Evolutionary conservation across 345 rosid species (phyloP), one percentile per base, ranked within the genome.

Genomic region (Acer saccharum): DNA sequence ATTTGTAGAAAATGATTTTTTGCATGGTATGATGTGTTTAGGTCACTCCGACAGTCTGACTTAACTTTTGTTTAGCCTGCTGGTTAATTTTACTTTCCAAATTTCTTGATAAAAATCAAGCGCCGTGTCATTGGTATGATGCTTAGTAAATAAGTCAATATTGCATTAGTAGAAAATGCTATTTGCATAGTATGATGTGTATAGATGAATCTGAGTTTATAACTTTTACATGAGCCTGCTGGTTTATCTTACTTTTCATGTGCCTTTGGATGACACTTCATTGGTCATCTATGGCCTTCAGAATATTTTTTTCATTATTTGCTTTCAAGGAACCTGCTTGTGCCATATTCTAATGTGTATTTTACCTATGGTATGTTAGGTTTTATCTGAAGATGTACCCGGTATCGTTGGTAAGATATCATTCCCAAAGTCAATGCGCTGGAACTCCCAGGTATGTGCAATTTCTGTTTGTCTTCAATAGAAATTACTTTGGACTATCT

Each of bases 391-490:
- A 86, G 96, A 91, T 64, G 86, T 95, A 79, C 96, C 99, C 20
- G 81, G 79, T 80, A 75, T 80, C 76, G 84, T 95, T 82, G 84
- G 92, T 75, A 93, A 88, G 82, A 84, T 95, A 86, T 84, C 97
- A 72, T 95, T 95, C 88, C 91, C 92, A 35, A 95, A 93, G 87
- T 89, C 99, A 10, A 95, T 95, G 98, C 96, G 96, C 44, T 95
- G 99, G 99, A 93, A 89, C 84, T 95, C 99, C 81, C 93, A 87
- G 93, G 96, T 86, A 78, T 46, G 55, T 81, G 70, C 72, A 62
- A 3, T 81, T 21, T 75, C 80, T 27, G 65, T 50, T 66, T 77
- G 73, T 73, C 43, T 74, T 66, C 60, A 62, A 52, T 62, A 48
- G 6, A 52, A 60, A 58, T 63, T 70, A 25, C n/a, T n/a, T 58